Base-by-base conservation (phyloP, 257 asterid species). In the Rubia yunnanensis region DNA sequence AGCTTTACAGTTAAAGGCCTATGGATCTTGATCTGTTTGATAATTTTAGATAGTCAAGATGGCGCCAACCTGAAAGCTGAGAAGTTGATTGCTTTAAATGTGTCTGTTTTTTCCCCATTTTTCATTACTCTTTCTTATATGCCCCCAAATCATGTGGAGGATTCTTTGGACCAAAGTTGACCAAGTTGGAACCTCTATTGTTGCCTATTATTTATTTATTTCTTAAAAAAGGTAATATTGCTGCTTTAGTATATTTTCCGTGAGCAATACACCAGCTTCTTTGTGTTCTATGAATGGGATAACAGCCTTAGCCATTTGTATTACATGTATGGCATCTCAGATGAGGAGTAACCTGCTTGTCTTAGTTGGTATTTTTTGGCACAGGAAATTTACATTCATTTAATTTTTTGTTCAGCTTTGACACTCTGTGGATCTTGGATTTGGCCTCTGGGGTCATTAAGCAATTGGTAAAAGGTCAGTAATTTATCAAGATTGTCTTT, bases 391-490 rank as follows among this genome's bases (percentile, higher is more conserved):
- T 26, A 10, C 54, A 59, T 54, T 68, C 13, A 28, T 41, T 55
- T 15, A 52, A 65, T 69, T 70, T 30, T 69, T 35, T 71, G 22
- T 77, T 84, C 86, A 92, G 98, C 85, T 79, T 84, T 68, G 85
- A 72, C 67, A 89, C 88, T 63, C 84, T 92, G 34, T 92, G 98
- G 98, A 70, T 83, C 38, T 20, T 92, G 71, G 97, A 92, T 77
- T 26, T 87, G 69, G 75, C 83, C 71, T 84, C 87, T 44, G 85
- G 97, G 60, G 59, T 58, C 72, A 77, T 85, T 77, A 84, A 63
- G 74, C 90, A 88, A 74, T 84, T 80, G 70, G 82, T 85, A 39
- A 83, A 78, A 89, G 98, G 97, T 92, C 67, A 62, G 72, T 7
- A 63, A 67, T 62, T 38, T 75, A 61, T 59, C 24, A 54, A 41